These are phyloP conservation scores for Ottelia alismoides DNA, from an alignment of 106 monocot species.

Conservation along the genomic window DNA sequence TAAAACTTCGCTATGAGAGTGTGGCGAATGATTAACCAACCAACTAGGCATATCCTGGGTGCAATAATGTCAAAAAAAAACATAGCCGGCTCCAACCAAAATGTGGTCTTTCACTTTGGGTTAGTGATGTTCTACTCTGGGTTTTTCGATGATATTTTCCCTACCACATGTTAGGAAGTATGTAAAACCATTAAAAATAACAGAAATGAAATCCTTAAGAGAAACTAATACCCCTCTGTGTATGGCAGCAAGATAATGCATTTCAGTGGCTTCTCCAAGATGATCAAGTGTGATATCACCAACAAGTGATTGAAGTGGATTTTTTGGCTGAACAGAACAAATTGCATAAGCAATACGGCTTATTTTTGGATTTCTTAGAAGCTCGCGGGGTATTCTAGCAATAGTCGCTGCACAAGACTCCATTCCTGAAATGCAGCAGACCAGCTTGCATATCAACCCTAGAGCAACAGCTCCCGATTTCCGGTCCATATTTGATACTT, in stretches of 20 bases:
- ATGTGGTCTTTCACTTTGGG: too few species aligned
- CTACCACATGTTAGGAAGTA: too few species aligned
- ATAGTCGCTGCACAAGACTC: conserved; percentile 34
- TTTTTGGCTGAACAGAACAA: conserved; percentile 43
- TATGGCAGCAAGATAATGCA: conserved; percentile 49
- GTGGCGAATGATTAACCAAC: too few species aligned
- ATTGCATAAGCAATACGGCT: conserved; percentile 37
- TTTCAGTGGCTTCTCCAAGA: conserved; percentile 33
- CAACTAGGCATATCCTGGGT: too few species aligned
- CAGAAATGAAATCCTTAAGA: neutral
- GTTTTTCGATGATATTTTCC: too few species aligned
- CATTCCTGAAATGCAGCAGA: conserved; percentile 52
- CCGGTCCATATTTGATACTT: conserved; percentile 36
- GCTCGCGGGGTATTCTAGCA: conserved; percentile 40
- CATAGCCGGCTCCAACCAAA: too few species aligned
- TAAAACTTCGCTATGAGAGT: too few species aligned
- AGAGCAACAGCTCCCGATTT: conserved; percentile 37
- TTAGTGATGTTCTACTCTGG: too few species aligned
- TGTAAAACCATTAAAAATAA: too few species aligned
- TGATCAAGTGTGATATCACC: conserved; percentile 12
- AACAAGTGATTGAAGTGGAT: conserved; percentile 35
- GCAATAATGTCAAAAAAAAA: too few species aligned
- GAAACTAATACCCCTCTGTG: conserved; percentile 48
- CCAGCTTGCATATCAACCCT: conserved; percentile 62
- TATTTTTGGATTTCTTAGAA: conserved; percentile 35